Evolutionary conservation across 2,329 filamentous ascomycete genomes (phyloP), one percentile per base, ranked within the genome.

Genomic region (Diplodia scrobiculata): DNA sequence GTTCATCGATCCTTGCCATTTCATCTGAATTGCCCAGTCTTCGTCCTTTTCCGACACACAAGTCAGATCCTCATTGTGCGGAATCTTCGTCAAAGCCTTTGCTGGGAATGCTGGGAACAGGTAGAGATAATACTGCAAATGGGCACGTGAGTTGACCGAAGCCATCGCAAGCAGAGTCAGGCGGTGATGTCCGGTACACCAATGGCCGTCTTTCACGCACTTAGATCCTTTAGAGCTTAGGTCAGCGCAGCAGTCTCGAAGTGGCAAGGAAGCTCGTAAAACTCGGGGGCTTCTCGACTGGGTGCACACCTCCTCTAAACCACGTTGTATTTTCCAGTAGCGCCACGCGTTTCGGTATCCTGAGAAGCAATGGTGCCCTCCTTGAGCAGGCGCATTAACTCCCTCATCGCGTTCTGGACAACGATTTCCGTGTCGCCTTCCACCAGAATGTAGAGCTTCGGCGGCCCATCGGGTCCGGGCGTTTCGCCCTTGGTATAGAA

Each of bases 371-470:
- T 87, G 0, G 93, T 97, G 13, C 91, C 95, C 78, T 98, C 95
- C 75, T 90, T 92, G 71, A 99, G 80, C 73, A 97, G 81, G 54
- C 93, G 86, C 75, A 92, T 94, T 70, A 99, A 84, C 79, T 98
- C 93, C 71, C 88, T 87, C 86, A 99, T 91, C 1, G 95, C 95
- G 73, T 91, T 90, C 62, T 91, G 91, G 32, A 99, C 95, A 36
- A 92, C 89, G 63, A 97, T 83, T 78, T 99, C 95, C 0, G 95
- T 98, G 74, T 99, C 95, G 50, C 95, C 95, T 77, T 99, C 95
- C 66, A 99, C 96, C 68, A 99, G 85, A 73, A 99, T 97, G 76
- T 98, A 99, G 72, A 99, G 82, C 82, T 98, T 98, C n/a, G 95
- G 90, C 71, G 92, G 88, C 65, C 89, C 90, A 41, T 86, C 88